phyloP scores from a whole-genome alignment of 257 asterid genomes.

The Solanum megistacrolobum region DNA sequence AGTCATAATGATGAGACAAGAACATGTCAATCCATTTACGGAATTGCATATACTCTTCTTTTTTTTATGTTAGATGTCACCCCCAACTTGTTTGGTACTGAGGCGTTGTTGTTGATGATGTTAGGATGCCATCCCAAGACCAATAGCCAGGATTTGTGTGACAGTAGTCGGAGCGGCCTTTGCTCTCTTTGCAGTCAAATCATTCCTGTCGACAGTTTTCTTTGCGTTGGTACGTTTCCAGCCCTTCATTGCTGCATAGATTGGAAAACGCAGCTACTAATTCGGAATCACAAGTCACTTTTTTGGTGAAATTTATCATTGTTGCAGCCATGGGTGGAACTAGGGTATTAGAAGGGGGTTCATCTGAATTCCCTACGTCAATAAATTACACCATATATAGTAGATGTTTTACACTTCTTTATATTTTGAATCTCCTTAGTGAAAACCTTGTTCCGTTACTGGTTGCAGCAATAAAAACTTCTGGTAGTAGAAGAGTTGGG shows the following conservation, averaged over 20 bases:
- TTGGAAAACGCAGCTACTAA: background rate
- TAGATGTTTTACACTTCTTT: background rate
- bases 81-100: constrained; percentile 11
- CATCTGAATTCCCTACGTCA: background rate
- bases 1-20: constrained; percentile 11
- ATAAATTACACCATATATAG: background rate
- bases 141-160: constrained; percentile 68
- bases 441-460: background rate
- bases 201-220: constrained; percentile 81
- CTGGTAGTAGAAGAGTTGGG: background rate
- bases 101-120: background rate
- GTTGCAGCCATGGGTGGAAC: background rate
- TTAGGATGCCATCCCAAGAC: constrained; percentile 73
- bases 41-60: background rate
- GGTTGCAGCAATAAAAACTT: background rate
- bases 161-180: constrained; percentile 42
- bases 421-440: background rate
- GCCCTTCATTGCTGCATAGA: background rate
- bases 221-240: constrained; percentile 62
- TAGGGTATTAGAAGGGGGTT: background rate
- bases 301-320: background rate
- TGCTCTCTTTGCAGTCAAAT: constrained; percentile 57
- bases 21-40: background rate
- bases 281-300: background rate
- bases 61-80: constrained; percentile 23